A percentile compares a stretch with the other conserved stretches of the same genome.
Conservation (phyloP, 257 asterid species). For the Forsythia viridissima region DNA sequence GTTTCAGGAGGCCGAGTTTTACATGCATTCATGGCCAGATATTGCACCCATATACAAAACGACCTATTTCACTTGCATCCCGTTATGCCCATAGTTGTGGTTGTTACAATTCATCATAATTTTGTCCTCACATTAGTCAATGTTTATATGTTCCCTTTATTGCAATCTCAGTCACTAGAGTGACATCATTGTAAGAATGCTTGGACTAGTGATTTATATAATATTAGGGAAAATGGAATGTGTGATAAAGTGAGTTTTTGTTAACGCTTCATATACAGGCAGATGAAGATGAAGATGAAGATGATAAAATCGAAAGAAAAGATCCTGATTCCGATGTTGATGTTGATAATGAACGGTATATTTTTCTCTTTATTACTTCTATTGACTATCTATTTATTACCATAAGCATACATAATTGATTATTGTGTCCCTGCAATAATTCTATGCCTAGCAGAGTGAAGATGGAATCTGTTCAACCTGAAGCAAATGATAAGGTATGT, state of each 20-base stretch:
- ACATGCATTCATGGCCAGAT: too few relatives aligned
- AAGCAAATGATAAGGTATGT: not conserved
- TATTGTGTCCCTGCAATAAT: conserved; percentile 22
- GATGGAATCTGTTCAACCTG: not conserved
- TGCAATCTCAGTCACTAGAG: too few relatives aligned
- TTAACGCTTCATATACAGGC: conserved; percentile 23
- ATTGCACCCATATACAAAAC: too few relatives aligned
- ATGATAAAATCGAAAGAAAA: conserved; percentile 42
- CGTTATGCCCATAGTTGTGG: too few relatives aligned
- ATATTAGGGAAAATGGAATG: not conserved
- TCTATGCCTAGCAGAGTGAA: conserved; percentile 32
- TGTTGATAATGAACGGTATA: conserved; percentile 40
- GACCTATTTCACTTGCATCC: too few relatives aligned
- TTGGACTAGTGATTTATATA: not conserved
- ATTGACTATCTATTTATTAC: not conserved
- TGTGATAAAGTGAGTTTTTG: not conserved
- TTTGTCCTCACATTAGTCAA: too few relatives aligned
- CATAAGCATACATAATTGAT: not conserved
- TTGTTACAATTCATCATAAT: not conserved
- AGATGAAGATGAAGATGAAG: conserved; percentile 51
- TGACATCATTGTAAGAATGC: too few relatives aligned
- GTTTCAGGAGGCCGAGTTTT: not conserved
- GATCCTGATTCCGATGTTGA: conserved; percentile 38
- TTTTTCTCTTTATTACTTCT: not conserved
- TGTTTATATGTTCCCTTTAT: too few relatives aligned